Conservation (phyloP, 1,284 basidiomycete genomes). For the Rhodotorula sp. region DNA sequence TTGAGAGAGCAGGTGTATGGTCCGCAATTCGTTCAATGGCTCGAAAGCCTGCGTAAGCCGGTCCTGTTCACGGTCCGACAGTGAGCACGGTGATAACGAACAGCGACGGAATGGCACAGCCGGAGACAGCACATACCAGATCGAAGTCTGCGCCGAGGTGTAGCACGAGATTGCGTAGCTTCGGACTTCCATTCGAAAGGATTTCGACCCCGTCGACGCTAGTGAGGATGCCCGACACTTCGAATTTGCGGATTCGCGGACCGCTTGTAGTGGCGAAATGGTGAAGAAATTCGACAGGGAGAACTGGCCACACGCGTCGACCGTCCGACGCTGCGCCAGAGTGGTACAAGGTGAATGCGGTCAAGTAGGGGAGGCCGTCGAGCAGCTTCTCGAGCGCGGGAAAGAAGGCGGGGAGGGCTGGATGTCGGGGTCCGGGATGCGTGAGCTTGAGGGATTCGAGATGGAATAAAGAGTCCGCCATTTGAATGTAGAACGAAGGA, state of each 20-base stretch:
- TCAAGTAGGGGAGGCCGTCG: neutral
- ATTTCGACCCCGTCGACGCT: constrained; percentile 16
- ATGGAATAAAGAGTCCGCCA: constrained; percentile 8
- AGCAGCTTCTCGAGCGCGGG: constrained; percentile 30
- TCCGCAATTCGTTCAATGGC: constrained; percentile 9
- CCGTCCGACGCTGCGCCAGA: constrained; percentile 20
- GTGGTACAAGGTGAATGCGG: constrained; percentile 37
- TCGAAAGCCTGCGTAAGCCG: constrained; percentile 16
- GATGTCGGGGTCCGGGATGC: constrained; percentile 37
- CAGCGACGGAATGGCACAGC: neutral
- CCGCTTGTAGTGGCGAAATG: constrained; percentile 13
- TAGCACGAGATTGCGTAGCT: constrained; percentile 33
- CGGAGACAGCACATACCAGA: constrained; percentile 13
- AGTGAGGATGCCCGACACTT: constrained; percentile 30
- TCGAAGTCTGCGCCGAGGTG: constrained; percentile 24
- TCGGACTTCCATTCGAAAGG: neutral
- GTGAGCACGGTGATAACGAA: neutral
- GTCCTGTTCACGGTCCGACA: neutral
- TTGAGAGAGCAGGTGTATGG: constrained; percentile 35
- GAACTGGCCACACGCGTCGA: constrained; percentile 25
- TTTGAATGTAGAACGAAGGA: constrained; percentile 18
- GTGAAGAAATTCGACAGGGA: constrained; percentile 7
- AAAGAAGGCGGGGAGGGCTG: constrained; percentile 19
- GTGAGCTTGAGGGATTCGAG: constrained; percentile 37
- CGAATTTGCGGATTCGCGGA: constrained; percentile 24